Conservation (phyloP, 2,329 filamentous ascomycete species). For the Microcera coccophila region DNA sequence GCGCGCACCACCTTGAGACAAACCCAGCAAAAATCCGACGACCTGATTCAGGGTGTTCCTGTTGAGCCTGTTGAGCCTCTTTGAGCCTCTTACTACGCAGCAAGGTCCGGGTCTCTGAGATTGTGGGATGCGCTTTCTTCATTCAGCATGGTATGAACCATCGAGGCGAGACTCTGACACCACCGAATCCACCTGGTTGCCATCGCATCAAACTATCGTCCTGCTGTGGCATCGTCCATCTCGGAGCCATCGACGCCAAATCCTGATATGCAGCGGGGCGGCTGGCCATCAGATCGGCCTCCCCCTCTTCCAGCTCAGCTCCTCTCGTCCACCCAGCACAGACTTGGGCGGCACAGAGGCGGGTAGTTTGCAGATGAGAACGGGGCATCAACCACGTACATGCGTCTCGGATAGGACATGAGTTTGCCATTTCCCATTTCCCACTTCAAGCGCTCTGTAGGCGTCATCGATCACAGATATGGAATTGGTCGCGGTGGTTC, state of each 20-base stretch:
- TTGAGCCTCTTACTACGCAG: too few species aligned
- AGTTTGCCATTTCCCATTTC: too few species aligned
- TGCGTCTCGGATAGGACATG: neutral
- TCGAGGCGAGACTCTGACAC: slow-evolving; percentile 20
- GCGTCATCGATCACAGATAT: neutral
- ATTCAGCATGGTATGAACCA: slow-evolving; percentile 9
- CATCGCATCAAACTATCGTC: neutral
- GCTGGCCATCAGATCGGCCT: slow-evolving; percentile 24
- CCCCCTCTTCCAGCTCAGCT: slow-evolving; percentile 1
- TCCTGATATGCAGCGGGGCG: slow-evolving; percentile 26
- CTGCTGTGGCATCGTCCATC: neutral
- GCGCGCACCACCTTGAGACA: neutral
- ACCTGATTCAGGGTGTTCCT: neutral
- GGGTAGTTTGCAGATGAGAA: slow-evolving; percentile 24
- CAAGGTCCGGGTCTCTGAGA: too few species aligned
- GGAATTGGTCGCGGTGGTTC: too few species aligned
- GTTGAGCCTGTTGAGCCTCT: too few species aligned
- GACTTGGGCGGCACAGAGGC: slow-evolving; percentile 14
- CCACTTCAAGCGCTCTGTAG: neutral
- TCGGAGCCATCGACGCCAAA: slow-evolving; percentile 8
- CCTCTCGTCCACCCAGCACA: slow-evolving; percentile 17
- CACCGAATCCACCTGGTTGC: too few species aligned
- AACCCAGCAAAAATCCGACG: neutral
- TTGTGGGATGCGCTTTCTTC: too few species aligned
- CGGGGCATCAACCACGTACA: slow-evolving; percentile 7